These are phyloP conservation scores for Penicillium digitatum DNA, from an alignment of 2,329 filamentous ascomycete species.

Conservation along the genomic window DNA sequence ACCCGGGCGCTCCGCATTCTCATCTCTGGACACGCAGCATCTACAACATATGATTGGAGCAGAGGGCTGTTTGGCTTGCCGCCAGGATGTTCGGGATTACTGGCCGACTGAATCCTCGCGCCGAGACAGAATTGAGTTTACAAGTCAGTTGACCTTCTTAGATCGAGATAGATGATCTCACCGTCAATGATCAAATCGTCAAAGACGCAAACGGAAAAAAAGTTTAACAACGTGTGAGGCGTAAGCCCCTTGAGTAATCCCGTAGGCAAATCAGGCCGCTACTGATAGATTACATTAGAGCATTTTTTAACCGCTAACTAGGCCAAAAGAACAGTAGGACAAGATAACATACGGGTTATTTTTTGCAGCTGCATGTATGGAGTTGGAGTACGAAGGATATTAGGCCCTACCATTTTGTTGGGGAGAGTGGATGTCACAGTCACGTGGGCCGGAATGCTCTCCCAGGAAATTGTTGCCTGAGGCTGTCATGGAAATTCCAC, in stretches of 20 bases:
- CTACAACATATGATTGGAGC: constrained; percentile 19
- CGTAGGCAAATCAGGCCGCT: no score
- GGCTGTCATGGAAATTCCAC: constrained; percentile 8
- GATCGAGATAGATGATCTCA: constrained; percentile 13
- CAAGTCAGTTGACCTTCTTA: constrained; percentile 8
- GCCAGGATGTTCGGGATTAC: constrained; percentile 16
- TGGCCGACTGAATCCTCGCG: constrained; percentile 11
- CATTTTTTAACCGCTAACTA: no score
- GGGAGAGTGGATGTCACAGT: constrained; percentile 1
- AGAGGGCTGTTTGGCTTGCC: constrained; percentile 15
- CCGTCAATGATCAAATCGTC: constrained; percentile 2
- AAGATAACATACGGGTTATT: no score
- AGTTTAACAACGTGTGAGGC: background rate
- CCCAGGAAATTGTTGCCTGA: constrained; percentile 16
- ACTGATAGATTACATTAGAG: no score
- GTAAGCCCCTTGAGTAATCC: no score
- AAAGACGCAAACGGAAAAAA: constrained; percentile 17
- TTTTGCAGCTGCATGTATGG: no score
- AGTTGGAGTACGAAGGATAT: no score
- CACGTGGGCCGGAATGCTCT: constrained; percentile 10
- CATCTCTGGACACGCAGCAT: background rate
- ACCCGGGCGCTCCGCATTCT: constrained; percentile 12
- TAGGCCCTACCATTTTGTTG: no score
- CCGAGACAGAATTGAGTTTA: constrained; percentile 4
- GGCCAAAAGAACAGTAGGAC: no score